Evolutionary conservation across 129 eudicot genomes (phyloP).

Genomic region (Scalesia atractyloides): DNA sequence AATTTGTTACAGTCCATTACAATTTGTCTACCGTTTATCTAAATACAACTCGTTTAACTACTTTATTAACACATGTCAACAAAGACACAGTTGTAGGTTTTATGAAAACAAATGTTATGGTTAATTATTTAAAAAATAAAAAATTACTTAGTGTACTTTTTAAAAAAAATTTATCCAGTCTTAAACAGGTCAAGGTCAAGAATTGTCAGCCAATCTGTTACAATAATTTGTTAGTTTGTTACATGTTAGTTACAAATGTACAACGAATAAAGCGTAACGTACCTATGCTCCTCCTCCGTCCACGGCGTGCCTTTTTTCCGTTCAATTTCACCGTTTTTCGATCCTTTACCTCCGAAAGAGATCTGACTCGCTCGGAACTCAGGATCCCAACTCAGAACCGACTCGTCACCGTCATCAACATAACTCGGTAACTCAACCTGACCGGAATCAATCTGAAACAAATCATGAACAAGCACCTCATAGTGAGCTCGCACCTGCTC

Average conservation of each 20-base stretch:
- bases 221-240: too few species aligned
- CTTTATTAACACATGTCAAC: too few species aligned
- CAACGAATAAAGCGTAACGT: constrained; percentile 18
- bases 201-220: too few species aligned
- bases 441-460: constrained; percentile 71
- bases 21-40: too few species aligned
- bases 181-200: too few species aligned
- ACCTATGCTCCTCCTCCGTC: constrained; percentile 97
- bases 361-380: constrained; percentile 53
- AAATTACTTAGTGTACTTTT: too few species aligned
- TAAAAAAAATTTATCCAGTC: too few species aligned
- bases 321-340: constrained; percentile 56
- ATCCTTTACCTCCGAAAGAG: constrained; percentile 56
- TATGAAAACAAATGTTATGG: too few species aligned
- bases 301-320: constrained; percentile 93
- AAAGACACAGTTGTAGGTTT: too few species aligned
- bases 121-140: too few species aligned
- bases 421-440: constrained; percentile 73
- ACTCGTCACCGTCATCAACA: constrained; percentile 48
- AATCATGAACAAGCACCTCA: constrained; percentile 62
- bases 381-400: constrained; percentile 49
- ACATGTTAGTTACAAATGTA: background rate
- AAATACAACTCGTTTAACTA: too few species aligned
- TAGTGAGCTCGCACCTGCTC: constrained; percentile 64
- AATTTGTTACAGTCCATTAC: too few species aligned